These are phyloP conservation scores for Psilocybe azurescens DNA, from an alignment of 768 basidiomycete genomes.

Conservation along the genomic window DNA sequence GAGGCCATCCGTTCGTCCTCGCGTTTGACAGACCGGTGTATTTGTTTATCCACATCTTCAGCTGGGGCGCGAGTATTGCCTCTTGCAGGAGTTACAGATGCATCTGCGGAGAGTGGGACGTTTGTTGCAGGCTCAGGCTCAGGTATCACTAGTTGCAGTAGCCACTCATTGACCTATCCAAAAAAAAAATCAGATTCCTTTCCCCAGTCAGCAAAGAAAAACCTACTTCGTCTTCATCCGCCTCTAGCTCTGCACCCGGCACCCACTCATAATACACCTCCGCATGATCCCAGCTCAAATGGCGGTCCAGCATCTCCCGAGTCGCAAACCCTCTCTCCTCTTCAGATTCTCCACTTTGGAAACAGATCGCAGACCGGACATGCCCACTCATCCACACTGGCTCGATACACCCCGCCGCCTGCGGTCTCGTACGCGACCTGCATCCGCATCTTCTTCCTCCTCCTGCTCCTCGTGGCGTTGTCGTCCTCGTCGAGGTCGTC, in stretches of 20 bases:
- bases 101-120: background rate
- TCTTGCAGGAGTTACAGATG: background rate
- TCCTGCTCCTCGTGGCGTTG: too few species aligned
- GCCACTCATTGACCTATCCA: constrained; percentile 9
- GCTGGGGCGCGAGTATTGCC: background rate
- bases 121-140: background rate
- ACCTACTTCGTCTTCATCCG: constrained; percentile 17
- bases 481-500: background rate
- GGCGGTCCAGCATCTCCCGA: constrained; percentile 31
- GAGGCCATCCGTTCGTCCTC: background rate
- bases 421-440: constrained; percentile 30
- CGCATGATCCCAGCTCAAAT: constrained; percentile 30
- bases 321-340: constrained; percentile 23
- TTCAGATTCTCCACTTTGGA: background rate
- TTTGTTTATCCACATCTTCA: background rate
- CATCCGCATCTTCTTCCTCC: constrained; percentile 24
- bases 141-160: constrained; percentile 21
- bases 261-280: constrained; percentile 30
- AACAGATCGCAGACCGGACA: constrained; percentile 34
- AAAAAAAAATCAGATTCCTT: background rate
- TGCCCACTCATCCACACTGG: constrained; percentile 23
- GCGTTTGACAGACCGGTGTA: background rate
- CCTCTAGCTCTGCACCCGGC: background rate
- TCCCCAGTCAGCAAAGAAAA: background rate
- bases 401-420: constrained; percentile 19